Evolutionary conservation across 2,329 filamentous ascomycete genomes (phyloP).

Genomic region (Aspergillus costaricaensis): DNA sequence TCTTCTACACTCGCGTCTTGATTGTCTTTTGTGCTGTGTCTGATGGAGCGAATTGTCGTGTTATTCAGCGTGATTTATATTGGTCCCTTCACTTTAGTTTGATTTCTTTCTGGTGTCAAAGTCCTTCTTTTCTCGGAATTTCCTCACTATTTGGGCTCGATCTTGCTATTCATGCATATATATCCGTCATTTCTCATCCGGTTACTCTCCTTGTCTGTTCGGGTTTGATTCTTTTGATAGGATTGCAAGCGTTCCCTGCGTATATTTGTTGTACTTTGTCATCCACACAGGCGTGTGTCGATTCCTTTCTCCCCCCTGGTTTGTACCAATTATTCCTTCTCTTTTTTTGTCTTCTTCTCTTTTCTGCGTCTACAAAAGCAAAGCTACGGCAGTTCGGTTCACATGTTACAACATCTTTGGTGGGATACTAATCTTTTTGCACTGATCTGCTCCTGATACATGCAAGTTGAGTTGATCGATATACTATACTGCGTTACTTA

Average conservation of each 20-base stretch:
- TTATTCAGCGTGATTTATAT: not conserved
- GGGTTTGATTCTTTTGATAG: not conserved
- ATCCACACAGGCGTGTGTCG: not conserved
- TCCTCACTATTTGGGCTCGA: not conserved
- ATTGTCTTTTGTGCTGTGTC: not conserved
- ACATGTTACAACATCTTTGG: not conserved
- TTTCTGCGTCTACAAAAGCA: not conserved
- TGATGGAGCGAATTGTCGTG: not conserved
- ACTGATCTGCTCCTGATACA: not conserved
- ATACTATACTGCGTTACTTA: not conserved
- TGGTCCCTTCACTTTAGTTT: not conserved
- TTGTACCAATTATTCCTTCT: not conserved
- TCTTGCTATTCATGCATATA: not conserved
- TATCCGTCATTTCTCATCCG: not conserved
- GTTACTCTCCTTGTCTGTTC: not conserved
- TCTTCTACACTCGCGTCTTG: not conserved
- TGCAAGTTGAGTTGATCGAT: not conserved
- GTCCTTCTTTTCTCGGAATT: not conserved
- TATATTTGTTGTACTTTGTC: not conserved
- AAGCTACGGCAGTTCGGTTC: not conserved
- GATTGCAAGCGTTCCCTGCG: not conserved
- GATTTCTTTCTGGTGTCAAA: not conserved
- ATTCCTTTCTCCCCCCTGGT: not conserved
- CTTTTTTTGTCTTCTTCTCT: slow-evolving; percentile 7
- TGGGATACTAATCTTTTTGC: not conserved